phyloP scores from a whole-genome alignment of 345 rosid genomes.

The Acer saccharum region DNA sequence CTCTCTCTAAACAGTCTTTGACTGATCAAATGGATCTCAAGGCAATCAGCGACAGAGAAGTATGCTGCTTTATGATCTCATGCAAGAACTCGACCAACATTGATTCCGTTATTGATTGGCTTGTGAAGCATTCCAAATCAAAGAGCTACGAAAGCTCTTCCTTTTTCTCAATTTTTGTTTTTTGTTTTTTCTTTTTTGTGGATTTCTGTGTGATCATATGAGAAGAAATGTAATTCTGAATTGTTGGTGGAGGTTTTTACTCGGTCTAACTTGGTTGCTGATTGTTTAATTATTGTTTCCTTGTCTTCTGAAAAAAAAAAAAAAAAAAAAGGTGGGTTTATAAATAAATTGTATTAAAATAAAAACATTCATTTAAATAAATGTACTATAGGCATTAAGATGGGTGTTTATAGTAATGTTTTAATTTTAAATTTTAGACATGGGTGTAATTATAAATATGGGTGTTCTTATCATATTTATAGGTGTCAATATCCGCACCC shows the following conservation, averaged over 20 bases:
- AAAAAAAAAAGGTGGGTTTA: too few species aligned
- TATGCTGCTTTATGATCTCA: constrained; percentile 91
- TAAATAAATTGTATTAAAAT: too few species aligned
- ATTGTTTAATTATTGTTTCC: constrained; percentile 23
- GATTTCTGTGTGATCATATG: constrained; percentile 29
- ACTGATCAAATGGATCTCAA: constrained; percentile 79
- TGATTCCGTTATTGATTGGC: constrained; percentile 90
- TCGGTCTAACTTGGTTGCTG: constrained; percentile 8
- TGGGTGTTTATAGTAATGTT: too few species aligned
- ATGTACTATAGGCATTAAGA: too few species aligned
- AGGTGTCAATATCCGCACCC: too few species aligned
- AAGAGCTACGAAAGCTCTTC: constrained; percentile 33
- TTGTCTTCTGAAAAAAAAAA: constrained; percentile 21
- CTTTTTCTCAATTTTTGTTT: neutral
- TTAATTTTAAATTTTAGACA: too few species aligned
- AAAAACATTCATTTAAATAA: too few species aligned
- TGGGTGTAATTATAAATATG: too few species aligned
- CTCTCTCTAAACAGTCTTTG: constrained; percentile 78
- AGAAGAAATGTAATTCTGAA: constrained; percentile 5
- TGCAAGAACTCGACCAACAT: constrained; percentile 94
- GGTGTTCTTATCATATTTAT: too few species aligned
- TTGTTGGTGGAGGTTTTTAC: constrained; percentile 17
- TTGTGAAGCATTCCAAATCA: constrained; percentile 85
- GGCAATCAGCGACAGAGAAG: constrained; percentile 79
- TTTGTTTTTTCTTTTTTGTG: constrained; percentile 12